Evolutionary conservation across 176 grass and related monocot genomes (phyloP), one percentile per base, ranked within the genome.

Genomic region (Paspalum vaginatum): DNA sequence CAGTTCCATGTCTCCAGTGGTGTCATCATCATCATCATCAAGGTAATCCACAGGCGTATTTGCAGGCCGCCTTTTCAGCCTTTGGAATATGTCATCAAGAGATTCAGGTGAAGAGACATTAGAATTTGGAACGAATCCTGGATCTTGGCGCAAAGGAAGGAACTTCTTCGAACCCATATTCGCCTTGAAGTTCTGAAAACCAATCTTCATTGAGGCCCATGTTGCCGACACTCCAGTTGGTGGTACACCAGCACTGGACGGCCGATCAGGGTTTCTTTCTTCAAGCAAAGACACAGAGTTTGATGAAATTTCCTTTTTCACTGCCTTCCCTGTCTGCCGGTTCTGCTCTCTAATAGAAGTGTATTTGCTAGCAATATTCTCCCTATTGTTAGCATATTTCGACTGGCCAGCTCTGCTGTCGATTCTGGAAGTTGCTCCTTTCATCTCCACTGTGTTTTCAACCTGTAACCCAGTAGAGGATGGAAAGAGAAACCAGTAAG

Each of bases 51-150:
- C 83, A 44, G 90, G 89, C 38, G 43, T 16, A 55, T 89, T 85
- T 51, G 84, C 82, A 15, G 92, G 87, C 12, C 87, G 88, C 58
- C 82, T 89, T 85, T 93, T 95, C 84, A 99, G 76, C 67, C 71
- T 99, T 70, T 95, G 89, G 78, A 99, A 95, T 72, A 99, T 99
- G 53, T 95, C 93, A 89, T 99, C 96, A n/a, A 99, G 90, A 20
- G 88, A 99, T 70, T 95, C 88, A 1, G 84, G 83, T 12, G 90
- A 93, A 61, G 88, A 69, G 58, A 6, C 26, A 38, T 51, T 71
- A 2, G 60, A 74, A 49, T 95, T 88, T 24, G 65, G 49, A 51
- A 69, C 50, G 44, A 71, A 86, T 64, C 84, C 93, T 54, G 86
- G 81, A 77, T 88, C 96, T 81, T 91, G 96, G 26, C 46, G 88